Evolutionary conservation across 768 basidiomycete genomes (phyloP), one percentile per base, ranked within the genome.

Genomic region (Hygrocybe coccinea): DNA sequence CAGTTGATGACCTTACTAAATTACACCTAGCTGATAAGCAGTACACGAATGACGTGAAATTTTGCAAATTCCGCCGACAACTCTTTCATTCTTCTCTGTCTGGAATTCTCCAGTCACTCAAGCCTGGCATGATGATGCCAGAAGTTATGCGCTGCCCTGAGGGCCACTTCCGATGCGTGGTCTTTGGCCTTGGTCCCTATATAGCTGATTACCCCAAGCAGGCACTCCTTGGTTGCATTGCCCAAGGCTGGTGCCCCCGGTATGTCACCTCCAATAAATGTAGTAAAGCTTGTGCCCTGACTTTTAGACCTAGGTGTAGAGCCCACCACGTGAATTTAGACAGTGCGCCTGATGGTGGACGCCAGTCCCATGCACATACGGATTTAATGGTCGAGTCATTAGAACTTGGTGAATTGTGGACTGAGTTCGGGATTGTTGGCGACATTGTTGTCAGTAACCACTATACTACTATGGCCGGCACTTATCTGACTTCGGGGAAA

Each of bases 141-240:
- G 52, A 59, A 24, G 54, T 74, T 5, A 46, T 60, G 0, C 45
- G 48, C 0, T 75, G 62, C 49, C 56, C 50, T 1, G 71, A 76
- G 60, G 63, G 69, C 0, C 62, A 71, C 50, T 73, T 57, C 45
- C 60, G 56, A 3, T 37, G 59, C 2, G 64, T 56, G 1, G 61
- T 74, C 10, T 75, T 66, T 59, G 64, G 62, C 1, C 50, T 77
- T 3, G 70, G 68, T 2, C 64, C 70, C 1, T 73, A 72, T 35
- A 75, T 77, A 57, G 71, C 72, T 0, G 70, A 77, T 53, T 75
- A 77, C 44, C 74, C 70, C 0, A 71, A 76, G 52, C 71, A 75
- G 56, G 64, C 58, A 1, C 50, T 68, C 2, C 53, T 74, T 0
- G 59, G 67, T 1, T 65, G 71, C 34, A 59, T 71, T 39, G 65